Conservation (phyloP, 208 protist species). For the Crithidia fasciculata region DNA sequence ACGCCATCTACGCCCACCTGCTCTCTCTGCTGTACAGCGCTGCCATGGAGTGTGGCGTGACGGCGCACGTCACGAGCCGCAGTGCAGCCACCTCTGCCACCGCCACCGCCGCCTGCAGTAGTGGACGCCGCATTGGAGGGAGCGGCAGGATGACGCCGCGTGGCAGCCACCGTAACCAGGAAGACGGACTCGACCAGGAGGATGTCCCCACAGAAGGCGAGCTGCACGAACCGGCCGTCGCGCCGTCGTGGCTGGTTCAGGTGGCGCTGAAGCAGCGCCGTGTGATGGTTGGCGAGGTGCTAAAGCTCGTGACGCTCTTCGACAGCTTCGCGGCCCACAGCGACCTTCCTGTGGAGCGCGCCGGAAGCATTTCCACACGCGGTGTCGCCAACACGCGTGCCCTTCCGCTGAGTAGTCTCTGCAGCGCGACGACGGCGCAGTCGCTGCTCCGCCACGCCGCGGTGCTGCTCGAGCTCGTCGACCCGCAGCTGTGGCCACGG, state of each 20-base stretch:
- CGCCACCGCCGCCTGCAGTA: too few species aligned
- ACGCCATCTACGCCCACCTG: slow-evolving; percentile 40
- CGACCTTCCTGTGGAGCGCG: slow-evolving; percentile 59
- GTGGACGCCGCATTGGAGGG: too few species aligned
- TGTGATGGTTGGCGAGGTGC: slow-evolving; percentile 50
- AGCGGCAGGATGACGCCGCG: too few species aligned
- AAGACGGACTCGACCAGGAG: neutral
- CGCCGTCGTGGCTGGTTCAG: slow-evolving; percentile 51
- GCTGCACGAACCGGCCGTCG: slow-evolving; percentile 2
- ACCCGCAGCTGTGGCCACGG: slow-evolving; percentile 24
- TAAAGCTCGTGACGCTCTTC: slow-evolving; percentile 68
- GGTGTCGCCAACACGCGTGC: slow-evolving; percentile 30
- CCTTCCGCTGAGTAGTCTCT: slow-evolving; percentile 53
- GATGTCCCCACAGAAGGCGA: neutral
- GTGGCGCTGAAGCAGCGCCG: slow-evolving; percentile 45
- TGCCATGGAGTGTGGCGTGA: slow-evolving; percentile 43
- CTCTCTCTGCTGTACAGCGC: slow-evolving; percentile 34
- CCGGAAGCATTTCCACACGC: slow-evolving; percentile 50
- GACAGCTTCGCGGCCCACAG: slow-evolving; percentile 83
- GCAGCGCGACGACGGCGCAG: slow-evolving; percentile 42
- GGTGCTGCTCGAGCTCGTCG: slow-evolving; percentile 33
- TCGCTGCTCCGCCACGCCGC: slow-evolving; percentile 22
- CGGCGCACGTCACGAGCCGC: slow-evolving; percentile 16
- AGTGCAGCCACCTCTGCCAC: neutral
- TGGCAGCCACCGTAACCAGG: neutral